Base-by-base conservation (phyloP, 345 rosid genomes). In the Schrenkiella parvula region DNA sequence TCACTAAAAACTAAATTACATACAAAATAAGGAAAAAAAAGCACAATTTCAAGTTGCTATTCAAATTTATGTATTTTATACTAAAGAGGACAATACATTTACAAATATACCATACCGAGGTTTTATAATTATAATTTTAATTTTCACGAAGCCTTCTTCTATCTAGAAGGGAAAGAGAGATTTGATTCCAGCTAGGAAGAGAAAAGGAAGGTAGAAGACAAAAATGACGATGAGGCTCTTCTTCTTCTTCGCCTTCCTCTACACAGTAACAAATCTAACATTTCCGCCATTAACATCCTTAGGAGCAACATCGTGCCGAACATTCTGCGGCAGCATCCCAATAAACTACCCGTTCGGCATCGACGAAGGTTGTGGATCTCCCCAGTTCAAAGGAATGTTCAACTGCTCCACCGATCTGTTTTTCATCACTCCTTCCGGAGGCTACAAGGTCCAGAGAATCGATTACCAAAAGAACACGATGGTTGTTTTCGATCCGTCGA, bases 311-410 rank as follows among this genome's bases (percentile, higher is more conserved):
- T 63, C 71, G 5, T 93, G 98, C 82, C 83, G 89, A 28, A 64
- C 78, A 51, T 52, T 74, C 38, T 93, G 98, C 75, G 95, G 92
- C 73, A 71, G 32, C 84, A 79, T 87, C 37, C 64, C 85, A 13
- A 82, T 93, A 58, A 81, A 79, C 71, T 93, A 89, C 83, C 98
- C 98, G 0, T 93, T 93, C 52, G 92, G 87, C 35, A 57, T 93
- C 65, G 96, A 89, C 62, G 88, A 85, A 7, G 98, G 98, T 1
- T 93, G 98, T 58, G 98, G 98, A 46, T 87, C 98, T 1, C 88
- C 90, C 0, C 92, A 88, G 70, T 89, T 81, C 80, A 82, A 88
- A 28, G 76, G 59, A 62, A 86, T 88, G 91, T 72, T 93, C 34
- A 89, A 84, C 74, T 93, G 96, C 88, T 83, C 76, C 80, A 76